Conservation (phyloP, 192 early-diverging fungal species). For the Podila minutissima region DNA sequence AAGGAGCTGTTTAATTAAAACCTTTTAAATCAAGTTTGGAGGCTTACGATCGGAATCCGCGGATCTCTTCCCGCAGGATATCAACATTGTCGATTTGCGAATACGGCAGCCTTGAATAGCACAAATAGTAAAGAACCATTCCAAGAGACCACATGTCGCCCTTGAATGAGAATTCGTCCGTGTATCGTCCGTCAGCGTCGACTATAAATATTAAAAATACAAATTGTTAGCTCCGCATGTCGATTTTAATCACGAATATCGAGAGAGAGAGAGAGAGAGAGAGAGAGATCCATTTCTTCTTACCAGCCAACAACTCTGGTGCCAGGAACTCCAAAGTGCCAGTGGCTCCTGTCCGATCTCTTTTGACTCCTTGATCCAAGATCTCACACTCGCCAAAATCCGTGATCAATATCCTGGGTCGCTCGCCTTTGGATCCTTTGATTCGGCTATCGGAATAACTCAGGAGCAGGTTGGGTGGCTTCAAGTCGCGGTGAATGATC, state of each 20-base stretch:
- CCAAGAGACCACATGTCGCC: slow-evolving; percentile 97
- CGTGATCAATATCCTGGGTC: slow-evolving; percentile 86
- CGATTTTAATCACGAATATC: too few relatives aligned
- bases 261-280: neutral
- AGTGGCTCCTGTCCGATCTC: slow-evolving; percentile 92
- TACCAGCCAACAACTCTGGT: slow-evolving; percentile 72
- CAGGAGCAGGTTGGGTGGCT: slow-evolving; percentile 92
- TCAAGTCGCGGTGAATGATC: slow-evolving; percentile 95
- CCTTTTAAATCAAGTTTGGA: neutral
- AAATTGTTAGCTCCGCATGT: neutral
- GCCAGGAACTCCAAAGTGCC: slow-evolving; percentile 97
- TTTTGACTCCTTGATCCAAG: slow-evolving; percentile 69
- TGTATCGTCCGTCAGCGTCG: slow-evolving; percentile 72
- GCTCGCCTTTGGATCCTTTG: slow-evolving; percentile 53
- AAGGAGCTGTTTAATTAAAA: too few relatives aligned
- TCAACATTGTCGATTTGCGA: slow-evolving; percentile 91
- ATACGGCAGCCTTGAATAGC: slow-evolving; percentile 88
- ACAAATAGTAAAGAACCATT: slow-evolving; percentile 92
- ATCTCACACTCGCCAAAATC: slow-evolving; percentile 99
- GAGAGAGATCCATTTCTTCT: neutral
- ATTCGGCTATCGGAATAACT: slow-evolving; percentile 65
- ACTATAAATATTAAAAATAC: slow-evolving; percentile 22
- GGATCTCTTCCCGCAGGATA: slow-evolving; percentile 80
- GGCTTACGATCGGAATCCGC: slow-evolving; percentile 65
- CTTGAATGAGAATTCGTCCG: slow-evolving; percentile 82